Percentiles rank a stretch among this genome's conserved stretches.
Evolutionary conservation across 1,139 yeast genomes (phyloP).

Genomic region (Protomyces inundatus): DNA sequence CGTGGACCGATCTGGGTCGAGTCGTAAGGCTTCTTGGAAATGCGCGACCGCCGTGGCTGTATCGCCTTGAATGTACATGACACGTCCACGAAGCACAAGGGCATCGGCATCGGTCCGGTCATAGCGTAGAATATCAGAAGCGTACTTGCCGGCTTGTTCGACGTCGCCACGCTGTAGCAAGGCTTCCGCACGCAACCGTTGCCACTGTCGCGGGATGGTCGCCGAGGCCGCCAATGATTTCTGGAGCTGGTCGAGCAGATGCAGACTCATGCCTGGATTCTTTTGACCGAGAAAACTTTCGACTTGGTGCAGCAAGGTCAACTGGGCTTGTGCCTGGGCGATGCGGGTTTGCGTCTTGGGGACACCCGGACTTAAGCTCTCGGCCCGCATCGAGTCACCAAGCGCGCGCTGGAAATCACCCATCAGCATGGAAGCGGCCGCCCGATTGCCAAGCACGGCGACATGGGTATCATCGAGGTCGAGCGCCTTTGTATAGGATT

Average conservation of each 20-base stretch:
- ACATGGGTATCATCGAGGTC: constrained; percentile 41
- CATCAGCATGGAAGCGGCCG: constrained; percentile 67
- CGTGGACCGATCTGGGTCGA: constrained; percentile 42
- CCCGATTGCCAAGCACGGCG: constrained; percentile 65
- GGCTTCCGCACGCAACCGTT: constrained; percentile 38
- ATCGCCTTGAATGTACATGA: constrained; percentile 42
- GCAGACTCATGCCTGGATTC: constrained; percentile 37
- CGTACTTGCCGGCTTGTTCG: constrained; percentile 41
- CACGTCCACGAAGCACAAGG: constrained; percentile 40
- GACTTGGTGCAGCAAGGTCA: constrained; percentile 33
- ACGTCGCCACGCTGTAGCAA: constrained; percentile 37
- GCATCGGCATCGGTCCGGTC: constrained; percentile 42
- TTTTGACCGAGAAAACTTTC: constrained; percentile 34
- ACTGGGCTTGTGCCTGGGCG: constrained; percentile 39
- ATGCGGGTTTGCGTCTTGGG: constrained; percentile 40
- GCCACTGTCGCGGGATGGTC: constrained; percentile 40
- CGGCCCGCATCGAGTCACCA: constrained; percentile 44
- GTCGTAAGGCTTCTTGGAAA: constrained; percentile 42
- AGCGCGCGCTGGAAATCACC: constrained; percentile 55
- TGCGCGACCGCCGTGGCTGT: constrained; percentile 41
- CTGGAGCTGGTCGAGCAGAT: constrained; percentile 42
- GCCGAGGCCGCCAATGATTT: constrained; percentile 40
- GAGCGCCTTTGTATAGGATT: constrained; percentile 41
- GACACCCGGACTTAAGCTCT: constrained; percentile 38
- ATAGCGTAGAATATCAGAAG: constrained; percentile 39